Evolutionary conservation across 108 stramenopile genomes (phyloP), one percentile per base, ranked within the genome.

Genomic region (Chaetoceros tenuissimus): DNA sequence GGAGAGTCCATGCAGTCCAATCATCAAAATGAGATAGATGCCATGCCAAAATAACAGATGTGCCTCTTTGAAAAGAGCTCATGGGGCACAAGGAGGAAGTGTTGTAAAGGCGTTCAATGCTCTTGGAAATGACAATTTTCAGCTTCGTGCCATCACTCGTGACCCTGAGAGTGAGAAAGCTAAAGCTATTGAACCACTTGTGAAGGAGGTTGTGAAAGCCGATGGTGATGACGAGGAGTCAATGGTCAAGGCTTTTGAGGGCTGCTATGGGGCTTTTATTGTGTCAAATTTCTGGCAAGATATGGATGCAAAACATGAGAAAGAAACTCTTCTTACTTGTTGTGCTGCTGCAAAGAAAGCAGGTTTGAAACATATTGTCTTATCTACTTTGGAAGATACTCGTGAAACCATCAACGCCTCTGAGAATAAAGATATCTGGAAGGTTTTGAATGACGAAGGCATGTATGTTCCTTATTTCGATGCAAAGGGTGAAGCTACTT

Each of bases 1-100:
- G n/a, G n/a, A 98, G 63, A 19, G 90, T 75, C 98, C 98, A 98
- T 2, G 93, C 80, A 43, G 94, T 98, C 95, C 94, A 97, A 53
- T 83, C 85, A 54, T 89, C 85, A 52, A 98, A 92, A 48, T 84
- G 79, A 8, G 81, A 75, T 5, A 98, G 69, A 55, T 96, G 91
- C 95, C 96, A 98, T 0, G 94, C 95, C 68, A 98, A 71, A 61
- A 96, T 87, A 0, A 96, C 92, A 21, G 87, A 84, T 0, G 85
- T 87, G 1, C 77, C n/a, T n/a, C n/a, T n/a, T n/a, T n/a, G n/a
- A n/a, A n/a, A n/a, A n/a, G 56, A 57, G 56, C 31, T 20, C 30
- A 23, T 43, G 56, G 56, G 3, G 34, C 34, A 3, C 56, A 57
- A 20, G 56, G 56, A 5, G 56, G 56, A 19, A 21, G 34, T 43